Percentiles rank a stretch among this genome's conserved stretches.
These are phyloP conservation scores for Flaveria trinervia DNA, from an alignment of 129 eudicot genomes.

Conservation along the genomic window DNA sequence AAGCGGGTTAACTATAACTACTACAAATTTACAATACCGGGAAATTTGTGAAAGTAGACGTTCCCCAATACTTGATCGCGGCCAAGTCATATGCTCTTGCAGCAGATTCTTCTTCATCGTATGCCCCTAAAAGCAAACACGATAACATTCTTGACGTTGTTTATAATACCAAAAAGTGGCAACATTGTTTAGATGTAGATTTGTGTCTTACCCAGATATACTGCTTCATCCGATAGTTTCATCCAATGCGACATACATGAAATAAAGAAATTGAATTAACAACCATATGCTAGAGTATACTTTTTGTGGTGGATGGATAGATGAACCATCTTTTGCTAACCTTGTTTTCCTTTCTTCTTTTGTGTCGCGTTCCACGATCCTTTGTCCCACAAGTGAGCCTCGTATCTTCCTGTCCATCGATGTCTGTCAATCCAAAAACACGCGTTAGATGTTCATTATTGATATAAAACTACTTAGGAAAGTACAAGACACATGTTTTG, in stretches of 20 bases:
- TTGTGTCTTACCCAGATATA: constrained; percentile 64
- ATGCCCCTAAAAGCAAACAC: constrained; percentile 53
- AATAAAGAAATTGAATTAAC: constrained; percentile 25
- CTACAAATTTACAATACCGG: constrained; percentile 42
- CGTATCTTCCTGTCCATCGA: constrained; percentile 83
- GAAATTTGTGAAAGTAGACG: constrained; percentile 69
- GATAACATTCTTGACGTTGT: neutral
- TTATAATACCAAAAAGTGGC: neutral
- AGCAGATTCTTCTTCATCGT: constrained; percentile 84
- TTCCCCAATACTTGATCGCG: constrained; percentile 88
- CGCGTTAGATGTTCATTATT: neutral
- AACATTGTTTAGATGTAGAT: neutral
- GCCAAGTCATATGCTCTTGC: constrained; percentile 92
- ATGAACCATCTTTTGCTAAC: constrained; percentile 28
- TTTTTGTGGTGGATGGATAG: neutral
- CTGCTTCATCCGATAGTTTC: constrained; percentile 51
- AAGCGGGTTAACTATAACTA: neutral
- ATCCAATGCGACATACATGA: constrained; percentile 25
- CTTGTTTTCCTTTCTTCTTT: constrained; percentile 91
- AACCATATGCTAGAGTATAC: neutral
- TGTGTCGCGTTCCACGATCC: constrained; percentile 85
- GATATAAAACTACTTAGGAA: neutral
- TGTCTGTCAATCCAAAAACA: constrained; percentile 40
- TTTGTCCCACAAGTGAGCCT: constrained; percentile 93
- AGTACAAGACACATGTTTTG: neutral